Conservation (phyloP, 495 filamentous ascomycete species). For the Zalerion maritima region DNA sequence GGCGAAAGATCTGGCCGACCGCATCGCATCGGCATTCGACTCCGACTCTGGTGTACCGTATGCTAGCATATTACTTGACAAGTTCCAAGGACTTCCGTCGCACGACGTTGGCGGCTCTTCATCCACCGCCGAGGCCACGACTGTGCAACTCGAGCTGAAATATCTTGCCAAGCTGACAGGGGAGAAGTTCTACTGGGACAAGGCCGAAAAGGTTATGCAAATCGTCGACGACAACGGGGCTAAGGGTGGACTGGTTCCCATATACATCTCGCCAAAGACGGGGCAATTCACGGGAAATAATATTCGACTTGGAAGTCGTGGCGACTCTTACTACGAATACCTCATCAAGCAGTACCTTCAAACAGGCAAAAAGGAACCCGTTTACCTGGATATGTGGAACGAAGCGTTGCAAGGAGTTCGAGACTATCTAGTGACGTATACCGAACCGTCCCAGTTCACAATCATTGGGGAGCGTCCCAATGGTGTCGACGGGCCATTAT, state of each 20-base stretch:
- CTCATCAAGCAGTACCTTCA: slow-evolving; percentile 95
- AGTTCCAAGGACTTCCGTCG: slow-evolving; percentile 54
- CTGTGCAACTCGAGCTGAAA: slow-evolving; percentile 91
- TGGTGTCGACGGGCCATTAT: slow-evolving; percentile 48
- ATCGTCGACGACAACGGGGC: slow-evolving; percentile 66
- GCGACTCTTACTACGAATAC: slow-evolving; percentile 97
- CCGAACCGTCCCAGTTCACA: slow-evolving; percentile 61
- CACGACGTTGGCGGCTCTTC: slow-evolving; percentile 82
- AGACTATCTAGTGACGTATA: slow-evolving; percentile 84
- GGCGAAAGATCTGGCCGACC: slow-evolving; percentile 80
- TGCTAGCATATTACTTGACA: slow-evolving; percentile 77
- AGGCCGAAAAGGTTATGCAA: slow-evolving; percentile 81
- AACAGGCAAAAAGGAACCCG: slow-evolving; percentile 68
- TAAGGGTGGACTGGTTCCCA: slow-evolving; percentile 76
- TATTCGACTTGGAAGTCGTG: slow-evolving; percentile 82
- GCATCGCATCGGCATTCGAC: slow-evolving; percentile 76
- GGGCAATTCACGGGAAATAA: slow-evolving; percentile 70
- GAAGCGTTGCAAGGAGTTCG: slow-evolving; percentile 72
- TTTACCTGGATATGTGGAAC: slow-evolving; percentile 89
- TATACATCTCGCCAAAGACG: slow-evolving; percentile 67
- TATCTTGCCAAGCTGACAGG: slow-evolving; percentile 92
- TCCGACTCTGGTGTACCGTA: slow-evolving; percentile 75
- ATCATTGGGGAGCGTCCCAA: slow-evolving; percentile 73
- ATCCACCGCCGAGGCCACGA: slow-evolving; percentile 84
- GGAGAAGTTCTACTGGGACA: slow-evolving; percentile 79